Evolutionary conservation across 1,284 basidiomycete genomes (phyloP).

Genomic region (Xerocomus amazonicus): DNA sequence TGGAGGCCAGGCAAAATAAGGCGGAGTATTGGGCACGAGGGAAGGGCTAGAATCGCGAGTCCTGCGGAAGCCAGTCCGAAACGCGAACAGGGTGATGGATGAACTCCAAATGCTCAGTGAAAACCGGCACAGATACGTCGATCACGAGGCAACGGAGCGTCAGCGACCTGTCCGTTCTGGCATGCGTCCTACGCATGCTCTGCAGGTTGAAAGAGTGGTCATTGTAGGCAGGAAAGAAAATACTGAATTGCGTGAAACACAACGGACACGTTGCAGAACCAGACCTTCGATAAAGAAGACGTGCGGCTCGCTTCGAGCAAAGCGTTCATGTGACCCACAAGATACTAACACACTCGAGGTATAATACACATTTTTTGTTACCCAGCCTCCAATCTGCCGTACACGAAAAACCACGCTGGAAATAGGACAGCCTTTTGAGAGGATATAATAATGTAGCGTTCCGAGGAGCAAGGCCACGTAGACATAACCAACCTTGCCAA

Average conservation of each 20-base stretch:
- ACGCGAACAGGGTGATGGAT: constrained; percentile 23
- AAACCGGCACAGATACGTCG: constrained; percentile 17
- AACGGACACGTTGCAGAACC: constrained; percentile 25
- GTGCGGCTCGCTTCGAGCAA: no score
- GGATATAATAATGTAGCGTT: constrained; percentile 1
- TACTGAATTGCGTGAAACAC: constrained; percentile 10
- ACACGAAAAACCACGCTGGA: background rate
- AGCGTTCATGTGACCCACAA: no score
- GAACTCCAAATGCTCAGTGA: constrained; percentile 10
- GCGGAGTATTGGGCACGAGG: constrained; percentile 30
- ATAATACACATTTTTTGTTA: no score
- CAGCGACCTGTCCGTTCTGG: constrained; percentile 13
- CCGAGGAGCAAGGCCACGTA: constrained; percentile 12
- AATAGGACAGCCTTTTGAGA: background rate
- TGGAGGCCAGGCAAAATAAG: constrained; percentile 20
- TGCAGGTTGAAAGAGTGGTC: constrained; percentile 6
- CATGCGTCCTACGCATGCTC: constrained; percentile 29
- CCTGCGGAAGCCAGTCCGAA: constrained; percentile 28
- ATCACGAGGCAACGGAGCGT: constrained; percentile 21
- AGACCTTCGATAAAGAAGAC: constrained; percentile 17
- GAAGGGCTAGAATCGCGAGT: constrained; percentile 21
- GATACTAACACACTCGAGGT: no score
- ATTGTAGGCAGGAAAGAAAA: constrained; percentile 8
- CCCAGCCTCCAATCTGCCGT: no score
- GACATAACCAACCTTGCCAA: constrained; percentile 8